These are phyloP conservation scores for Scheffersomyces segobiensis DNA, from an alignment of 1,139 yeast genomes.

Conservation along the genomic window DNA sequence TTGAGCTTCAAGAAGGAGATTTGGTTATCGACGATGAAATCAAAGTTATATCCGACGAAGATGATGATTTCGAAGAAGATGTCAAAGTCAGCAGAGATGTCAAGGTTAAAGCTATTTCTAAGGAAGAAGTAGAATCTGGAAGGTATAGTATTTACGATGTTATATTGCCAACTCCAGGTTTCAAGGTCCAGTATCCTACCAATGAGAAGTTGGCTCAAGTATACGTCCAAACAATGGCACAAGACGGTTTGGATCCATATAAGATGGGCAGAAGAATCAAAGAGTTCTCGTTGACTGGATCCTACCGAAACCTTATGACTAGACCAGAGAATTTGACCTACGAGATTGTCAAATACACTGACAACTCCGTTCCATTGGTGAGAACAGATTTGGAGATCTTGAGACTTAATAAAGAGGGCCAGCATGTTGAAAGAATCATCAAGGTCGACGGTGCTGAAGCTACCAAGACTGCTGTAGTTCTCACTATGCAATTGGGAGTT, in stretches of 20 bases:
- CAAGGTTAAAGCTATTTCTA: slow-evolving; percentile 70
- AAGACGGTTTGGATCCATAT: slow-evolving; percentile 80
- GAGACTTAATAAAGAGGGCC: slow-evolving; percentile 38
- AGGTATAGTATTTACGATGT: slow-evolving; percentile 75
- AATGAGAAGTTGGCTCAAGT: slow-evolving; percentile 60
- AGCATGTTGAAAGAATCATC: slow-evolving; percentile 30
- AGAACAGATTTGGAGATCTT: slow-evolving; percentile 80
- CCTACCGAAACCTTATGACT: slow-evolving; percentile 76
- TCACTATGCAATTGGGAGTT: slow-evolving; percentile 77
- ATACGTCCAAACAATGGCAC: slow-evolving; percentile 73
- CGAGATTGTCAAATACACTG: slow-evolving; percentile 59
- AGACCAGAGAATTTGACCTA: slow-evolving; percentile 68
- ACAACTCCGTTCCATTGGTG: slow-evolving; percentile 68
- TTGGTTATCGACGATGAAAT: slow-evolving; percentile 53
- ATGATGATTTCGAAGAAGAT: slow-evolving; percentile 64
- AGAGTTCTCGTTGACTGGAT: slow-evolving; percentile 90
- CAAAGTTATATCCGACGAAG: slow-evolving; percentile 36
- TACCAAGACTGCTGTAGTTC: slow-evolving; percentile 64
- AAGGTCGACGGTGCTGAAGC: slow-evolving; percentile 35
- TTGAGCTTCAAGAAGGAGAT: slow-evolving; percentile 77
- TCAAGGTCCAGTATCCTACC: slow-evolving; percentile 78
- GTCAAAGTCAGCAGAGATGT: slow-evolving; percentile 52
- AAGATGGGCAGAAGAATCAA: slow-evolving; percentile 81
- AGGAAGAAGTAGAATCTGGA: slow-evolving; percentile 64
- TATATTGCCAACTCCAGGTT: slow-evolving; percentile 94